Percentiles rank a stretch among this genome's conserved stretches.
Conservation (phyloP, 1,284 basidiomycete species). For the Fomitopsis pinicola region DNA sequence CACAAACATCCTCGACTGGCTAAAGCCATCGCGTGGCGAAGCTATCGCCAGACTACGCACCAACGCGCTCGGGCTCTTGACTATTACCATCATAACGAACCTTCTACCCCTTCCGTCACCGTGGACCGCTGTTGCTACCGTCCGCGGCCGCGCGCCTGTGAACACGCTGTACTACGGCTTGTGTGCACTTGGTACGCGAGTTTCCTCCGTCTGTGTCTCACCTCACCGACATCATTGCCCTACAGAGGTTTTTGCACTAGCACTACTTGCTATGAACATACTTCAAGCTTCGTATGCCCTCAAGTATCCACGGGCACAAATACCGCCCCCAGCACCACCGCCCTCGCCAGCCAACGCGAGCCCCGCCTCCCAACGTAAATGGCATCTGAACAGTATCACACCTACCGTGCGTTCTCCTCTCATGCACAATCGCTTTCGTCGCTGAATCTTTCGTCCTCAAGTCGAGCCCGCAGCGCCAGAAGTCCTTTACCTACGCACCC, state of each 20-base stretch:
- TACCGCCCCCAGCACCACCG: constrained; percentile 33
- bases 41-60: constrained; percentile 50
- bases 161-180: constrained; percentile 16
- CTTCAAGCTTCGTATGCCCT: constrained; percentile 48
- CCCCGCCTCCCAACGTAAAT: constrained; percentile 35
- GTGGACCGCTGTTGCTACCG: constrained; percentile 31
- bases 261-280: constrained; percentile 44
- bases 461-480: constrained; percentile 52
- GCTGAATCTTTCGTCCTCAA: constrained; percentile 17
- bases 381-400: constrained; percentile 34
- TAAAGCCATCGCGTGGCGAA: constrained; percentile 54
- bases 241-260: constrained; percentile 40
- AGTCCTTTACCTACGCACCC: constrained; percentile 46
- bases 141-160: constrained; percentile 19
- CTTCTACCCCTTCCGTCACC: constrained; percentile 50
- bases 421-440: background rate
- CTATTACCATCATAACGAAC: constrained; percentile 44
- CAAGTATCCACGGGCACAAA: constrained; percentile 41
- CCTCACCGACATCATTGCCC: background rate
- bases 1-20: constrained; percentile 24
- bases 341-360: constrained; percentile 34
- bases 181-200: constrained; percentile 21
- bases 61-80: constrained; percentile 41
- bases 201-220: background rate
- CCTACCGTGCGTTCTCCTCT: constrained; percentile 35